Evolutionary conservation across 768 basidiomycete species (phyloP).

Genomic region (Mycena galericulata): DNA sequence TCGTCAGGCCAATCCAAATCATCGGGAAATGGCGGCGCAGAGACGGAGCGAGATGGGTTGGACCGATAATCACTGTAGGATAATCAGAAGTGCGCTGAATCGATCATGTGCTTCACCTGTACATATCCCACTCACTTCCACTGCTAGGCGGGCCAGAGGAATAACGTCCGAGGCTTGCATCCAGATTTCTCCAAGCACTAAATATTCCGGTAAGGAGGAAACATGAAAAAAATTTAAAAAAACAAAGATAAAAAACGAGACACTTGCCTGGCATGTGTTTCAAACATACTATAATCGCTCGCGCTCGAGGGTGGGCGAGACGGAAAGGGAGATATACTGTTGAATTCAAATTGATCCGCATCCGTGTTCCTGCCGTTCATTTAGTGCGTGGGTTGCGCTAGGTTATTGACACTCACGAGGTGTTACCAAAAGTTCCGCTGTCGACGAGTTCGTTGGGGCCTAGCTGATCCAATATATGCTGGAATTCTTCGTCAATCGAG

Average conservation of each 20-base stretch:
- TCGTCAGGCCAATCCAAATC: conserved; percentile 13
- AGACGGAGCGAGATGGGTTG: conserved; percentile 10
- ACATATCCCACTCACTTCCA: conserved; percentile 15
- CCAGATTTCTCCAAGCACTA: conserved; percentile 4
- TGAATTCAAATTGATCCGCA: conserved; percentile 7
- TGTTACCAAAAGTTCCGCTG: conserved; percentile 11
- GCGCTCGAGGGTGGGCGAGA: conserved; percentile 21
- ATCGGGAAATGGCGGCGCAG: neutral
- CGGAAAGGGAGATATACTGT: conserved; percentile 12
- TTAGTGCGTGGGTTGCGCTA: neutral
- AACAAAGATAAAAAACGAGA: neutral
- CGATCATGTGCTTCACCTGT: conserved; percentile 1
- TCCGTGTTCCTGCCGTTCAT: neutral
- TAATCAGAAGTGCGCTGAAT: conserved; percentile 1
- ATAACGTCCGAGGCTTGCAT: conserved; percentile 4
- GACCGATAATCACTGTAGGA: conserved; percentile 11
- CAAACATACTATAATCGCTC: conserved; percentile 15
- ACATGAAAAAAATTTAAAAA: no score
- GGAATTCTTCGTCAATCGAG: conserved; percentile 8
- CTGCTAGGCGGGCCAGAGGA: conserved; percentile 5
- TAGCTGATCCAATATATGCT: conserved; percentile 11
- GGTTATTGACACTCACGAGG: conserved; percentile 4
- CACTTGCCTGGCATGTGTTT: neutral
- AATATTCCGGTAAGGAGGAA: neutral
- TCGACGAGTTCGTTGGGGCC: conserved; percentile 2